A percentile compares a stretch with the other conserved stretches of the same genome.
Evolutionary conservation across 2,329 filamentous ascomycete genomes (phyloP).

Genomic region (Stemphylium lycopersici): DNA sequence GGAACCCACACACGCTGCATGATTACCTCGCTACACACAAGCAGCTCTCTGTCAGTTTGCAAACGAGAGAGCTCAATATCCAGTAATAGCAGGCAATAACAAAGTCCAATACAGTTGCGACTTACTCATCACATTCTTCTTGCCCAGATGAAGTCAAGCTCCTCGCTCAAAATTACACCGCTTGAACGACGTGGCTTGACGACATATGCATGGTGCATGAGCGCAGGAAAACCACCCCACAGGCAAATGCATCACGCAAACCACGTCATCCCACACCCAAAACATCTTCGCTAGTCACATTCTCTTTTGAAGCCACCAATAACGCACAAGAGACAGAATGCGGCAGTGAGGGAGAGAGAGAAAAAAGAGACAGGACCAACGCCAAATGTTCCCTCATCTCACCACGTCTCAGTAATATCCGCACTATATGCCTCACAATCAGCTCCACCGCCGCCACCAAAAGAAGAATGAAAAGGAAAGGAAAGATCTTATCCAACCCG

Average conservation of each 20-base stretch:
- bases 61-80: background rate
- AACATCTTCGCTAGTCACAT: background rate
- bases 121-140: background rate
- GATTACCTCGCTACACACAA: background rate
- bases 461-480: background rate
- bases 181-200: background rate
- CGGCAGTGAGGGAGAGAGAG: background rate
- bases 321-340: no score
- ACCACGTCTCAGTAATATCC: no score
- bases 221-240: background rate
- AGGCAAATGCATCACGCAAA: background rate
- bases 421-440: no score
- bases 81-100: background rate
- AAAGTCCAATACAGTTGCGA: background rate
- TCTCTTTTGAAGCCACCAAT: no score
- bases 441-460: background rate
- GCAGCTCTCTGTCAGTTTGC: background rate
- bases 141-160: background rate
- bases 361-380: background rate
- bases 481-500: background rate
- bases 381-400: no score
- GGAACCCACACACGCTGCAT: no score
- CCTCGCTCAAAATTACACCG: background rate
- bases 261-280: constrained; percentile 2
- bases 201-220: background rate